phyloP scores from a whole-genome alignment of 2,329 filamentous ascomycete genomes.

The Fusarium sp. region DNA sequence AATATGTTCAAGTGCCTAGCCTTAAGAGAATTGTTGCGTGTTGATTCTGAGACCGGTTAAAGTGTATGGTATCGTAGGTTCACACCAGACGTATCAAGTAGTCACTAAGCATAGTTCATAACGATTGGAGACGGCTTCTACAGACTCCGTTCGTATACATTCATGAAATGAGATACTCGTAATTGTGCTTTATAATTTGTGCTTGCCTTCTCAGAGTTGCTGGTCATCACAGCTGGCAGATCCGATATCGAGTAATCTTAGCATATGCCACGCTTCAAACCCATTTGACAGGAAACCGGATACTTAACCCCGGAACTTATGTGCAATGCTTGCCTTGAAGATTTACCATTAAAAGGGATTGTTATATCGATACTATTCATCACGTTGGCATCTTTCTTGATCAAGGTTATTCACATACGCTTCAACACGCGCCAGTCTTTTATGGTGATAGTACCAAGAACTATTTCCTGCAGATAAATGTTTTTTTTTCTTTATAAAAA shows the following conservation, averaged over 20 bases:
- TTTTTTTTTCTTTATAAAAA: background rate
- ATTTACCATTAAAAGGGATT: too few species aligned
- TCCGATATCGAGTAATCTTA: too few species aligned
- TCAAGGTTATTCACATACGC: background rate
- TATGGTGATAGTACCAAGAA: background rate
- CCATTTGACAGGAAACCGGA: too few species aligned
- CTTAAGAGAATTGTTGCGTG: too few species aligned
- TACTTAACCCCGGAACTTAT: too few species aligned
- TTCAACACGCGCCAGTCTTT: background rate
- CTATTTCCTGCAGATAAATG: too few species aligned
- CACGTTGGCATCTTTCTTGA: too few species aligned
- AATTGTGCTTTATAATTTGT: too few species aligned
- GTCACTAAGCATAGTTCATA: background rate
- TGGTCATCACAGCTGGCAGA: background rate
- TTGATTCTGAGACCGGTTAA: background rate
- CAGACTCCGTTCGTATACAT: rapidly evolving
- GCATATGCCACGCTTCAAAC: too few species aligned
- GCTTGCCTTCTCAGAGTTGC: background rate
- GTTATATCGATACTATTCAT: background rate
- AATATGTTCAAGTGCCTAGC: too few species aligned
- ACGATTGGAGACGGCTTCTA: background rate
- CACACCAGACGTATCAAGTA: background rate
- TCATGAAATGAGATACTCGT: background rate
- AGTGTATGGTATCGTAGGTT: background rate
- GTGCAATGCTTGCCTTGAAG: too few species aligned